A percentile compares a stretch with the other conserved stretches of the same genome.
Evolutionary conservation across 129 eudicot genomes (phyloP).

Genomic region (Escallonia rubra): DNA sequence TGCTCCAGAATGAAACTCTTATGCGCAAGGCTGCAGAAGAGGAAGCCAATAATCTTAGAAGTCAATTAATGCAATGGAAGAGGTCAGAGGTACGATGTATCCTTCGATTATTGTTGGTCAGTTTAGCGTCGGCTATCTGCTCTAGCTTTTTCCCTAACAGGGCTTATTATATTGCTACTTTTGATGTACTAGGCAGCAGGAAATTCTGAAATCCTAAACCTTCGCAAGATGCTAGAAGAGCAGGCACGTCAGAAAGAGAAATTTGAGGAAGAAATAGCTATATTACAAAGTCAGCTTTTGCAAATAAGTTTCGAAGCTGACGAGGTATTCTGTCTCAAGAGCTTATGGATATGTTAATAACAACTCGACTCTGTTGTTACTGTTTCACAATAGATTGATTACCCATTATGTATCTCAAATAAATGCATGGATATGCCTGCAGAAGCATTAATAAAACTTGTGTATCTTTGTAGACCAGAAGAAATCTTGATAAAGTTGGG

Average conservation of each 20-base stretch:
- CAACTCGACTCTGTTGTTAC: no score
- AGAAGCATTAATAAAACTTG: background rate
- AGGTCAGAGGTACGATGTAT: constrained; percentile 57
- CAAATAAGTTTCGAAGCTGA: constrained; percentile 92
- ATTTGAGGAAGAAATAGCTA: constrained; percentile 75
- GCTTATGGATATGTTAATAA: background rate
- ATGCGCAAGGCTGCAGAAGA: constrained; percentile 65
- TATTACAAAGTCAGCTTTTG: constrained; percentile 61
- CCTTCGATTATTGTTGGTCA: background rate
- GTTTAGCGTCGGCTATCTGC: background rate
- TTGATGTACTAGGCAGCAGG: constrained; percentile 50
- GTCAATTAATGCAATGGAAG: constrained; percentile 57
- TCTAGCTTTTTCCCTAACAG: background rate
- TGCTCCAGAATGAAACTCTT: constrained; percentile 62
- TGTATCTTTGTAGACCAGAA: constrained; percentile 61
- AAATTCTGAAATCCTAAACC: constrained; percentile 59
- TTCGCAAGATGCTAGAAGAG: constrained; percentile 63
- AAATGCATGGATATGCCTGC: no score
- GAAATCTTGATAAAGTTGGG: constrained; percentile 57
- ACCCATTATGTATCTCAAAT: no score
- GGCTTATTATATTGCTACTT: constrained; percentile 14
- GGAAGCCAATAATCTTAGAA: constrained; percentile 47
- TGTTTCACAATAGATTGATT: no score
- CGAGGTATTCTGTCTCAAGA: constrained; percentile 46
- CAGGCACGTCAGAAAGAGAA: constrained; percentile 60